These are phyloP conservation scores for Botryotinia narcissicola DNA, from an alignment of 2,329 filamentous ascomycete genomes.

Conservation along the genomic window DNA sequence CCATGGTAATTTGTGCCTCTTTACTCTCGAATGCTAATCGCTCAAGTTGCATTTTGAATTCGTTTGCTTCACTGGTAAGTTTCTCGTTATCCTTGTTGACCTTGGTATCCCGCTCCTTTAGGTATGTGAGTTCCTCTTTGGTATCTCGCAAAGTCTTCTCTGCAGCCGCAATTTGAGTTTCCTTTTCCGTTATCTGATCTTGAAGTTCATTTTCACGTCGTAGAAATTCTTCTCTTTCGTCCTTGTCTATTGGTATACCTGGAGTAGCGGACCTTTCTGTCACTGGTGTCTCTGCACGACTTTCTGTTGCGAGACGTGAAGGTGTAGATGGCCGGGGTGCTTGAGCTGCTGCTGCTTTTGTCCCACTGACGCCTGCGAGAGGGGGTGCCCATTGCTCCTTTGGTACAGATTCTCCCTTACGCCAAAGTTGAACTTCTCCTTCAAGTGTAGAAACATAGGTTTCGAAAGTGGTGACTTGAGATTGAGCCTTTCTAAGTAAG, in stretches of 20 bases:
- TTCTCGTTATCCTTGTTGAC: slow-evolving; percentile 88
- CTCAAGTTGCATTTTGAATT: slow-evolving; percentile 95
- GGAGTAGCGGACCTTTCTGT: slow-evolving; percentile 86
- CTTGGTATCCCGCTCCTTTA: slow-evolving; percentile 83
- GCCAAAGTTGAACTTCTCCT: slow-evolving; percentile 82
- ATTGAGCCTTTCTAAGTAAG: slow-evolving; percentile 87
- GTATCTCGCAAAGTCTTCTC: slow-evolving; percentile 80
- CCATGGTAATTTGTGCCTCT: slow-evolving; percentile 96
- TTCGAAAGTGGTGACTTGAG: slow-evolving; percentile 84
- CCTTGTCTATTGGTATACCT: slow-evolving; percentile 85
- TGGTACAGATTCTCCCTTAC: slow-evolving; percentile 81
- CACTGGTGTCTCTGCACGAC: slow-evolving; percentile 61
- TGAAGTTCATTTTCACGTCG: slow-evolving; percentile 95
- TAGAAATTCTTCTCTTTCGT: slow-evolving; percentile 94
- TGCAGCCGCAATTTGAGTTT: slow-evolving; percentile 72
- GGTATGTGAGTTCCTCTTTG: slow-evolving; percentile 78
- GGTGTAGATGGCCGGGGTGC: slow-evolving; percentile 57
- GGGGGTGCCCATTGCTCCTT: slow-evolving; percentile 83
- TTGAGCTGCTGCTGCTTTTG: slow-evolving; percentile 47
- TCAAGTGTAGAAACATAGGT: slow-evolving; percentile 81
- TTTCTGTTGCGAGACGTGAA: slow-evolving; percentile 54
- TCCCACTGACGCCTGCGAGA: slow-evolving; percentile 53
- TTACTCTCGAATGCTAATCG: slow-evolving; percentile 94
- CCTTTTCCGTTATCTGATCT: slow-evolving; percentile 91
- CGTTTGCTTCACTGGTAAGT: slow-evolving; percentile 80